These are phyloP conservation scores for Hymenoscyphus fraxineus DNA, from an alignment of 2,329 filamentous ascomycete species.

Conservation along the genomic window DNA sequence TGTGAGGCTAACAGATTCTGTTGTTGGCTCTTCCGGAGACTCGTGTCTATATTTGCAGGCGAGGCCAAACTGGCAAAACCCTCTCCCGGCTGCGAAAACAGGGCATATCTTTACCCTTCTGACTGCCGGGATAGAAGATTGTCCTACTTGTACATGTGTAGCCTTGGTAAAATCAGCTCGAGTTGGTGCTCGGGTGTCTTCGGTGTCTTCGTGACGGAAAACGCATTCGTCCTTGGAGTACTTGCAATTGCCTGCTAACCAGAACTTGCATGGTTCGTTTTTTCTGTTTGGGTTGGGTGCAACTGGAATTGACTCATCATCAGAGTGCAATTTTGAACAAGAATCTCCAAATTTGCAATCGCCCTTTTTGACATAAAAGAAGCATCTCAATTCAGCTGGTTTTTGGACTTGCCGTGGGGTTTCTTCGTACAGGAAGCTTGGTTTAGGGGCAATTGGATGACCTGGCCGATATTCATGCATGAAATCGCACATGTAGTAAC, in stretches of 20 bases:
- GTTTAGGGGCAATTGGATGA: neutral
- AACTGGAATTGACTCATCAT: slow-evolving; percentile 2
- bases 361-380: neutral
- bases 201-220: neutral
- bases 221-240: neutral
- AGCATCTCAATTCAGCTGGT: neutral
- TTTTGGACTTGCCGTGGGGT: neutral
- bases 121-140: neutral
- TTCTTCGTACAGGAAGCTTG: neutral
- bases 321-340: neutral
- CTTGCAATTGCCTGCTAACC: slow-evolving; percentile 7
- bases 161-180: neutral
- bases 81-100: neutral
- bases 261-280: slow-evolving; percentile 6
- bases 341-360: neutral
- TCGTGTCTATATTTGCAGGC: neutral
- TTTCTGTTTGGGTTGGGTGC: neutral
- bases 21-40: neutral
- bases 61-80: neutral
- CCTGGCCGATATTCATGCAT: slow-evolving; percentile 13
- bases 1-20: neutral
- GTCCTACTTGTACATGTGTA: neutral
- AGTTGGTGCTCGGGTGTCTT: neutral
- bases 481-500: slow-evolving; percentile 15
- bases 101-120: neutral